A percentile compares a stretch with the other conserved stretches of the same genome.
Conservation (phyloP, 1,284 basidiomycete species). For the Polyporus tsugae region DNA sequence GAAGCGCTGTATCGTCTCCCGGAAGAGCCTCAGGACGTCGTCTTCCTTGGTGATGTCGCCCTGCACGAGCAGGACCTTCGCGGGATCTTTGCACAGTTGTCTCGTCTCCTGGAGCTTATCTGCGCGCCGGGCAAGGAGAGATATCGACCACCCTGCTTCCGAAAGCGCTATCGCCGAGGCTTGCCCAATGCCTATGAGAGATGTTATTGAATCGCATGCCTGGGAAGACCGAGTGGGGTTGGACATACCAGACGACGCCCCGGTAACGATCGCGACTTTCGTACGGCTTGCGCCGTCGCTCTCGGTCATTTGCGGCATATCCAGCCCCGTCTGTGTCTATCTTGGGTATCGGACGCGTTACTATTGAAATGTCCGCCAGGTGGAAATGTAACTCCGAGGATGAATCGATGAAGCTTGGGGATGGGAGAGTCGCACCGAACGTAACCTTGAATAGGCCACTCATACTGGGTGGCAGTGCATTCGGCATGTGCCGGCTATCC, state of each 20-base stretch:
- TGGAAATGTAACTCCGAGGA: neutral
- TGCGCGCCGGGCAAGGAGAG: conserved; percentile 59
- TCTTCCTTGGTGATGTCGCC: conserved; percentile 73
- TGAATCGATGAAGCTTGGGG: no score
- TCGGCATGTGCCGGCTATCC: neutral
- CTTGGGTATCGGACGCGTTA: neutral
- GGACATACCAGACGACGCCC: conserved; percentile 32
- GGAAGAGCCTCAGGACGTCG: conserved; percentile 70
- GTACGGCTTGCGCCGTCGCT: conserved; percentile 2
- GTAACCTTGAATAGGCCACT: no score
- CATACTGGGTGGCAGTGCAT: neutral
- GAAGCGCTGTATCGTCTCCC: conserved; percentile 60
- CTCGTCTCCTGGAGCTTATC: conserved; percentile 68
- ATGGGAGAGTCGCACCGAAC: neutral
- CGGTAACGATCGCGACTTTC: conserved; percentile 39
- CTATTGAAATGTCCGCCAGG: neutral
- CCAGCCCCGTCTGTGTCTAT: neutral
- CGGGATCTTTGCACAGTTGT: conserved; percentile 52
- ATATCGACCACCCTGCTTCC: conserved; percentile 53
- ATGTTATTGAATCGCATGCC: neutral
- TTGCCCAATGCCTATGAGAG: conserved; percentile 55
- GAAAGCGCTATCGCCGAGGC: conserved; percentile 58
- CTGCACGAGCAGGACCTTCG: conserved; percentile 49
- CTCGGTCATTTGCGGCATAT: neutral
- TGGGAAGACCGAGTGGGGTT: neutral